Base-by-base conservation (phyloP, 2,329 filamentous ascomycete genomes). In the Cladobotryum mycophilum region DNA sequence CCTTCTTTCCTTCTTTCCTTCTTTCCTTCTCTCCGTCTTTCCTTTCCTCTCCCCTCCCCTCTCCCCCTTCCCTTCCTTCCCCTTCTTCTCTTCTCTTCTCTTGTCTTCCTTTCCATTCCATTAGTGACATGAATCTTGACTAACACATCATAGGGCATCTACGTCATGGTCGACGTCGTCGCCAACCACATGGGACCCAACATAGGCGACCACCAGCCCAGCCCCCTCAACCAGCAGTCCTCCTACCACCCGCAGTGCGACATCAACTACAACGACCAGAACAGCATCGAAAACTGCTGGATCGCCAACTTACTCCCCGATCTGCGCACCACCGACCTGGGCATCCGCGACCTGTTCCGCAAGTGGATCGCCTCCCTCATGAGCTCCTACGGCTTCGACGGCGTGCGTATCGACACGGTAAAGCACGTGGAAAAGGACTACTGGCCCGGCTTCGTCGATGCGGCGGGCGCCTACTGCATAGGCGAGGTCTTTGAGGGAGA, bases 201-300 rank as follows among this genome's bases (percentile, higher is more conserved):
- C 7, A 80, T 84, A 58, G 49, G 63, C 33, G 63, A 71, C 50
- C 66, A 68, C 56, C 61, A 60, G 7, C 74, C 76, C 5, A 58
- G 63, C 5, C 73, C 72, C 1, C 67, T 78, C 43, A 76, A 84
- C 62, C 66, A 76, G 25, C 53, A 71, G 15, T 73, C 72, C 20
- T 82, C 82, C 58, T 88, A 80, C 66, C 82, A 88, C 61, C 41
- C 74, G 1, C 78, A 75, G 59, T 87, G 84, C 64, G 59, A 80
- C 47, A 73, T 74, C 52, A 61, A 84, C 62, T 84, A 81, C 65
- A 60, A 64, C 36, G 66, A 83, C 60, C 70, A 80, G 55, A 69
- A 62, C 41, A 67, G 69, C 56, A 61, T 74, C 53, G 70, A 76
- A 56, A 57, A 67, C 52, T 86, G 82, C 68, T 67, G 77, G n/a